Percentiles rank a stretch among this genome's conserved stretches.
Evolutionary conservation across 2,329 filamentous ascomycete genomes (phyloP).

Genomic region (Chaetomium olivaceum): DNA sequence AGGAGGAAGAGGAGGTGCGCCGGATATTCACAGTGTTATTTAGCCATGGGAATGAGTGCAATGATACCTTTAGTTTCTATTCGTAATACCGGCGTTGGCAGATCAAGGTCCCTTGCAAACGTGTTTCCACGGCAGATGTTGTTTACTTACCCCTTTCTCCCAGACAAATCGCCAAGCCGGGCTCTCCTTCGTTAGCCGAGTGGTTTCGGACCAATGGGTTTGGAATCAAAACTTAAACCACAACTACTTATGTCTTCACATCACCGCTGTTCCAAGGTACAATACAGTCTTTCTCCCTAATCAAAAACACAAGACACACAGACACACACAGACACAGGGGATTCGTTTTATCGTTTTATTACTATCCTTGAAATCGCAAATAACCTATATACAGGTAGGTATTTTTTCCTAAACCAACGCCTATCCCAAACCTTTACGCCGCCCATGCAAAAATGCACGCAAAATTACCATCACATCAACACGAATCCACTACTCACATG

Average conservation of each 20-base stretch:
- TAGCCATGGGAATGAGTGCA: constrained; percentile 18
- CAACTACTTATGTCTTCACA: no score
- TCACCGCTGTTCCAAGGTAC: no score
- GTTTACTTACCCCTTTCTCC: background rate
- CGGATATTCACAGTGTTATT: constrained; percentile 16
- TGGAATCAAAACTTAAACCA: no score
- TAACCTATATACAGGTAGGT: background rate
- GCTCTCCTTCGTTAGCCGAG: background rate
- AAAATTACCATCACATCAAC: background rate
- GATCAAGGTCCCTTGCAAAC: background rate
- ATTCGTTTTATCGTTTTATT: background rate
- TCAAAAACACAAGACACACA: background rate
- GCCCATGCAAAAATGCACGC: constrained; percentile 2
- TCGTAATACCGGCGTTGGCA: background rate
- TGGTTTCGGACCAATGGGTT: background rate
- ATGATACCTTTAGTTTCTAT: constrained; percentile 22
- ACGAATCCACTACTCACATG: background rate
- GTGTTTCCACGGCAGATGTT: background rate
- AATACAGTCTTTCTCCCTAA: background rate
- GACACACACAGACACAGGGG: background rate
- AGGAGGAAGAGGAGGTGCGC: background rate
- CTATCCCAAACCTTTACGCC: constrained; percentile 1
- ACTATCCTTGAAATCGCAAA: background rate
- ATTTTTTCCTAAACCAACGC: background rate
- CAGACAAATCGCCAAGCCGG: no score